These are phyloP conservation scores for Phaffia rhodozyma DNA, from an alignment of 1,284 basidiomycete species.

Conservation along the genomic window DNA sequence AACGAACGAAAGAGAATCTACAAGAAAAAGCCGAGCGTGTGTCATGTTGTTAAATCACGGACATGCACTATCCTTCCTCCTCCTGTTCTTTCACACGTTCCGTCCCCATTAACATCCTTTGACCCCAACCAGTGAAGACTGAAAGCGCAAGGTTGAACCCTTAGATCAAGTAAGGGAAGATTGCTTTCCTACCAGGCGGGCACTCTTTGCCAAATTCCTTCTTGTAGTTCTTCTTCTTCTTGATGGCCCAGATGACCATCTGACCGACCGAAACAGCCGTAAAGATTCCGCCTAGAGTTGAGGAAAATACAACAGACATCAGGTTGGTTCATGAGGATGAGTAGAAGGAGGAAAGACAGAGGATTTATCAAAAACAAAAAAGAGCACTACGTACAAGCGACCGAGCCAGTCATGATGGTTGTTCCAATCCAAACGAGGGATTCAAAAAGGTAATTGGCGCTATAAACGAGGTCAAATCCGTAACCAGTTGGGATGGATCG, in stretches of 20 bases:
- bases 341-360: neutral
- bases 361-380: neutral
- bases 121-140: neutral
- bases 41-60: too few relatives aligned
- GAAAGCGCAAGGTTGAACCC: neutral
- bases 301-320: neutral
- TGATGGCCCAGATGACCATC: conserved; percentile 81
- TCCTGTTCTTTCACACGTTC: too few relatives aligned
- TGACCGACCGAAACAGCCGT: conserved; percentile 51
- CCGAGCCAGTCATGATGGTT: conserved; percentile 63
- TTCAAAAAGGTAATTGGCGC: conserved; percentile 96
- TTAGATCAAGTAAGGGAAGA: conserved; percentile 61
- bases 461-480: conserved; percentile 72
- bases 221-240: conserved; percentile 84
- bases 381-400: conserved; percentile 47
- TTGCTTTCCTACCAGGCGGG: conserved; percentile 59
- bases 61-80: too few relatives aligned
- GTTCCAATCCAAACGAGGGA: conserved; percentile 63
- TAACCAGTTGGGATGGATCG: conserved; percentile 68
- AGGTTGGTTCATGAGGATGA: neutral
- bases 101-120: too few relatives aligned
- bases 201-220: conserved; percentile 85
- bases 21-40: too few relatives aligned
- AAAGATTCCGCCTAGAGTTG: conserved; percentile 55
- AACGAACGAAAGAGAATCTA: too few relatives aligned